Conservation (phyloP, 495 filamentous ascomycete genomes). For the Neurospora sublineolata region DNA sequence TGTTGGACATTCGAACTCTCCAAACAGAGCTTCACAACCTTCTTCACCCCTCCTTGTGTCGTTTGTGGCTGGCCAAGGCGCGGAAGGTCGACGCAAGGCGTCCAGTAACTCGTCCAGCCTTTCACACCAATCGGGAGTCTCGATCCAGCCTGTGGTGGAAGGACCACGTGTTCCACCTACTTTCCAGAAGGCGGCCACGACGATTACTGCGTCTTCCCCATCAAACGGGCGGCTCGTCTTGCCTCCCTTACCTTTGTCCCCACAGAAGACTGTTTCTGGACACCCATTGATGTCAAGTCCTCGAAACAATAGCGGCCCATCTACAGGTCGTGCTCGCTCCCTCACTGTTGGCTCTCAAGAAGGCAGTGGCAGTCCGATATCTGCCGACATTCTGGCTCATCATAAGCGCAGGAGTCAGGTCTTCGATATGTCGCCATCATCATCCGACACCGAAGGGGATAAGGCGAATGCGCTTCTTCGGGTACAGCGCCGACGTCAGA, state of each 20-base stretch:
- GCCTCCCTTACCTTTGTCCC: slow-evolving; percentile 36
- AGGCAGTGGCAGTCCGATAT: slow-evolving; percentile 61
- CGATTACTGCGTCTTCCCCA: slow-evolving; percentile 61
- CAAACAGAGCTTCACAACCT: slow-evolving; percentile 78
- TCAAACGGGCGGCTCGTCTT: slow-evolving; percentile 54
- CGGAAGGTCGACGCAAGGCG: slow-evolving; percentile 44
- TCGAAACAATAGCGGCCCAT: slow-evolving; percentile 33
- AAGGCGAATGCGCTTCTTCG: slow-evolving; percentile 85
- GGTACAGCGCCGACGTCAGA: slow-evolving; percentile 83
- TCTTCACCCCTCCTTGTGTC: slow-evolving; percentile 89
- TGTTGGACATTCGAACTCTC: slow-evolving; percentile 68
- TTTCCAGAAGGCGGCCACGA: slow-evolving; percentile 46
- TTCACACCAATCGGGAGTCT: slow-evolving; percentile 63
- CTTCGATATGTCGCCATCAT: slow-evolving; percentile 92
- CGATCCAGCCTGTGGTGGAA: slow-evolving; percentile 71
- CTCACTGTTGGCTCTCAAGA: slow-evolving; percentile 93
- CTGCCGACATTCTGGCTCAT: slow-evolving; percentile 58
- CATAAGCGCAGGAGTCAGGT: slow-evolving; percentile 87
- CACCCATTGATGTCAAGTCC: slow-evolving; percentile 29
- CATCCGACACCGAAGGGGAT: slow-evolving; percentile 92
- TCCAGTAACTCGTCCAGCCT: slow-evolving; percentile 79
- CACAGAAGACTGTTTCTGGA: slow-evolving; percentile 28
- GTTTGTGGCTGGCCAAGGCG: slow-evolving; percentile 63
- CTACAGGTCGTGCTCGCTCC: slow-evolving; percentile 58
- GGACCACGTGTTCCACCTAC: slow-evolving; percentile 47